Base-by-base conservation (phyloP, 495 filamentous ascomycete species). In the Daldinia loculata region DNA sequence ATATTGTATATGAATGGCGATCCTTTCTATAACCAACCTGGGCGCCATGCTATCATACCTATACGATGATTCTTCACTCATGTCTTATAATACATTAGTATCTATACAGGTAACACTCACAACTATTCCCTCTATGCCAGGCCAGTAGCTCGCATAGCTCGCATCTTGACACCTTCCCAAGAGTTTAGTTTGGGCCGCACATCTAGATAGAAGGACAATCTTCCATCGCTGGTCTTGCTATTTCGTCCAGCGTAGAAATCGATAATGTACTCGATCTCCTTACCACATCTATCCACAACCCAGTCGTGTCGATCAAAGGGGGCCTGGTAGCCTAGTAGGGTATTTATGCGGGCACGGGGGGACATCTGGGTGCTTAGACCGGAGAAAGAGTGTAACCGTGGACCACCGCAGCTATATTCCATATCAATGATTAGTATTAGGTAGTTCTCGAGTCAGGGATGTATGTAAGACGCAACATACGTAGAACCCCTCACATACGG, bases 271-370 rank as follows among this genome's bases (percentile, higher is more conserved):
- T 98, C 95, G 43, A 99, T 80, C 71, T 85, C 85, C 71, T 88
- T 90, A n/a, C 94, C 95, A 71, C 95, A 98, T 63, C 95, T 84
- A 79, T 98, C 94, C 9, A 99, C 90, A 15, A 97, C 91, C 95
- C 95, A 98, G 80, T 99, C 95, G 76, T 99, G 95, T 56, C 95
- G 86, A 81, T 99, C 95, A 78, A 99, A 99, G 45, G 95, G 95
- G 38, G 87, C 82, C 76, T 93, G 89, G 80, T 98, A 98, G 19
- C 95, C 95, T 66, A 97, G 80, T 58, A 92, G 80, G 7, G 88
- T 91, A 75, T 96, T 94, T 55, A 93, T 73, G 53, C 95, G 84
- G 24, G 95, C 95, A 67, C 89, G 89, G 17, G 95, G 95, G 30
- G 90, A 95, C 81, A 98, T 79, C 53, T 84, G 88, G 55, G 85